A percentile compares a stretch with the other conserved stretches of the same genome.
phyloP scores from a whole-genome alignment of 106 monocot species.

The Dendrobium officinale region DNA sequence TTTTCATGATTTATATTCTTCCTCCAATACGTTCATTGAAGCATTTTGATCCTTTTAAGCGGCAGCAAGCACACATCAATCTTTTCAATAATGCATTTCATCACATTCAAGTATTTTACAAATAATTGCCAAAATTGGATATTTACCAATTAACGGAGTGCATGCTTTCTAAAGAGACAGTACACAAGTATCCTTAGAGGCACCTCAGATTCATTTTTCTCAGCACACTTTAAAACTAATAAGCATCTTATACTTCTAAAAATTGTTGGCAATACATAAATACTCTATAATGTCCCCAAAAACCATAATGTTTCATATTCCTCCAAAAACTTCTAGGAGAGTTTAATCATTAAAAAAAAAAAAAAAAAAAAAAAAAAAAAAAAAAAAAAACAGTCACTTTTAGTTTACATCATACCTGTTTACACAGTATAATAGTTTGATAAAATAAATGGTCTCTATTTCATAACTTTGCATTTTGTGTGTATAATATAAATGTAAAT shows the following conservation, averaged over 20 bases:
- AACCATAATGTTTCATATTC: not conserved
- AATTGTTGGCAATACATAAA: not conserved
- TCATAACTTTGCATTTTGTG: not conserved
- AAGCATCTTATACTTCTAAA: not conserved
- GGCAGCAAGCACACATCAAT: not conserved
- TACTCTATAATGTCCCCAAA: not conserved
- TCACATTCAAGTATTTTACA: not conserved
- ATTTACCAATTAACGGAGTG: not conserved
- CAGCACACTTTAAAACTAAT: not conserved
- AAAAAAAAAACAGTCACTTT: not conserved
- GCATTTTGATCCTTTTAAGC: not conserved
- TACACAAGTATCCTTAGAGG: not conserved
- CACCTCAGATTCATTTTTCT: not conserved
- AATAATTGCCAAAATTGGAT: not conserved
- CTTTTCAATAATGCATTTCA: not conserved
- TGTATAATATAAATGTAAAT: not conserved
- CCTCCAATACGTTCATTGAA: not conserved
- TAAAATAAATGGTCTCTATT: not conserved
- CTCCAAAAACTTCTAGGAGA: not conserved
- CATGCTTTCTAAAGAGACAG: not conserved
- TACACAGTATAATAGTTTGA: not conserved
- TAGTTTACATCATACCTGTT: not conserved
- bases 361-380: not conserved
- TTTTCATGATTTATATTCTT: not conserved
- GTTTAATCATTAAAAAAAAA: not conserved